Evolutionary conservation across 2,329 filamentous ascomycete species (phyloP).

Genomic region (Cordyceps militaris): DNA sequence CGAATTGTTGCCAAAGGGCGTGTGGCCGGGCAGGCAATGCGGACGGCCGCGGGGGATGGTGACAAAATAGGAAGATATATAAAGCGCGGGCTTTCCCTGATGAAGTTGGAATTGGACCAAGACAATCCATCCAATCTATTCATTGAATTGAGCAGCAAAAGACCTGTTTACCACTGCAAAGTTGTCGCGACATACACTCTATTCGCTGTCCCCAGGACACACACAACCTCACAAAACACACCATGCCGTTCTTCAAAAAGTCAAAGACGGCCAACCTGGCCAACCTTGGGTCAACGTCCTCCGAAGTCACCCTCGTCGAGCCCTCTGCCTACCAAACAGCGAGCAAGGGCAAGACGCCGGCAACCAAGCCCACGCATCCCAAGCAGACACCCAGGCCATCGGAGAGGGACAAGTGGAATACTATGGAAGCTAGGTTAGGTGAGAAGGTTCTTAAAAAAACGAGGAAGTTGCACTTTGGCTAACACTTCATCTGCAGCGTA

Average conservation of each 20-base stretch:
- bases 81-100: background rate
- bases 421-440: slow-evolving; percentile 9
- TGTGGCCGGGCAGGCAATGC: background rate
- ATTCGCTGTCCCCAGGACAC: background rate
- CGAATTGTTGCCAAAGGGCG: background rate
- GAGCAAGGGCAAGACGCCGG: background rate
- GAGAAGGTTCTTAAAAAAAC: background rate
- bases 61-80: background rate
- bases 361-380: background rate
- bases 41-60: background rate
- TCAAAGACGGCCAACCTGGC: background rate
- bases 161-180: background rate
- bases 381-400: background rate
- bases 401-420: slow-evolving; percentile 6
- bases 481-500: background rate
- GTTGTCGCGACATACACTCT: background rate
- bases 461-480: background rate
- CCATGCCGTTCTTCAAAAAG: slow-evolving; percentile 8
- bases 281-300: background rate
- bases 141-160: background rate
- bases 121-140: background rate
- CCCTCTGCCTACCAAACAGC: background rate
- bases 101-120: background rate
- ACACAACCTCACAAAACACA: background rate
- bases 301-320: slow-evolving; percentile 9